Evolutionary conservation across 768 basidiomycete species (phyloP).

Genomic region (Imleria badia): DNA sequence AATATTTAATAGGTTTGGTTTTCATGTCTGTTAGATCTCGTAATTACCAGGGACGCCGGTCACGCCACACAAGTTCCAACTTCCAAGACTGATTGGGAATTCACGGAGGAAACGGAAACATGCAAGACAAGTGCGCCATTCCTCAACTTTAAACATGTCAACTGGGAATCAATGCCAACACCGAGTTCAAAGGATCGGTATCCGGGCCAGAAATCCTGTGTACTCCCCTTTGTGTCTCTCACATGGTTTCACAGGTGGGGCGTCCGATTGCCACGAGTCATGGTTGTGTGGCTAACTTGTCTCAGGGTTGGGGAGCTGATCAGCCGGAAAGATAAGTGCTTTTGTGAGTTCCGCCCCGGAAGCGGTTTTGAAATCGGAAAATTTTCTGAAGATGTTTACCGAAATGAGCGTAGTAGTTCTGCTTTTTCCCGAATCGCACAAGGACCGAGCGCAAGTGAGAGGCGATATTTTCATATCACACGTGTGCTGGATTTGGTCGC

Average conservation of each 20-base stretch:
- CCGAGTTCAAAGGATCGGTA: conserved; percentile 20
- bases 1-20: conserved; percentile 22
- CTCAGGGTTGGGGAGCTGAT: conserved; percentile 21
- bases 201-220: conserved; percentile 14
- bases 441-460: conserved; percentile 32
- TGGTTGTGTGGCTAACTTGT: conserved; percentile 8
- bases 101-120: conserved; percentile 24
- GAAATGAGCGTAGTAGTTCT: conserved; percentile 31
- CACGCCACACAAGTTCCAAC: conserved; percentile 18
- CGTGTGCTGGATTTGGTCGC: conserved; percentile 34
- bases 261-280: conserved; percentile 10
- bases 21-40: conserved; percentile 21
- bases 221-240: conserved; percentile 4
- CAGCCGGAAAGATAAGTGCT: conserved; percentile 13
- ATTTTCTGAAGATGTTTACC: conserved; percentile 19
- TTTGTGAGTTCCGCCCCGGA: conserved; percentile 18
- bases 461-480: conserved; percentile 34
- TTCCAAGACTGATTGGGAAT: conserved; percentile 17
- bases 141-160: conserved; percentile 22
- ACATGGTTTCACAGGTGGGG: conserved; percentile 16
- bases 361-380: conserved; percentile 13
- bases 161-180: conserved; percentile 24
- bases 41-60: conserved; percentile 27
- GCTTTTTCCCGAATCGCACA: conserved; percentile 26
- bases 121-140: too few relatives aligned